Evolutionary conservation across 2,329 filamentous ascomycete species (phyloP), one percentile per base, ranked within the genome.

Genomic region (Fusarium mangiferae): DNA sequence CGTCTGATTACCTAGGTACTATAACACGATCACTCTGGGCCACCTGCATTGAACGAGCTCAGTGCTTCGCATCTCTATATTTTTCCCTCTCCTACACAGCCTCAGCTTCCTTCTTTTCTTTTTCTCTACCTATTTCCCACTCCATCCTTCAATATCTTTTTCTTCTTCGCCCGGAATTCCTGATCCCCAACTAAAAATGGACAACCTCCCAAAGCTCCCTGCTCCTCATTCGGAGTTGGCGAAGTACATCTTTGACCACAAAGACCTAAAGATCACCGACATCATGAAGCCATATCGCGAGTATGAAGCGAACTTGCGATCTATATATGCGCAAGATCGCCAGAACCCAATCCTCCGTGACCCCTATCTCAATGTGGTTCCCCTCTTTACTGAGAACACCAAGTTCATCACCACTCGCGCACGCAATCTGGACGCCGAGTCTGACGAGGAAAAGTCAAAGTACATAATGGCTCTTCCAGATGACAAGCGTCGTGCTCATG

Each of bases 391-490:
- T 58, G 82, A 87, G 22, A 83, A 87, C 66, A 90, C 91, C 59
- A 76, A 85, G 7, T 80, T 87, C 49, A 85, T 94, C 79, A 91
- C 86, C 68, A 87, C 91, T 58, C 88, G 90, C 51, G 91, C 91
- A 59, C 88, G 92, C 63, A 80, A 91, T 68, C 81, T 91, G 4
- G 84, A 83, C 4, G 68, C 80, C 5, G 92, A 94, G 81, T 85
- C 88, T 3, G 83, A 87, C 22, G 85, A 89, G 48, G 89, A 93
- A 75, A 90, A 87, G 76, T 87, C 89, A 20, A 88, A 82, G 77
- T 94, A 93, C 78, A 89, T 95, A 79, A 93, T 95, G 92, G 80
- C 88, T 11, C 86, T 95, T 35, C 85, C 88, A 0, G 82, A 88
- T 1, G 84, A 90, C 7, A 87, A 91, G 57, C 90, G 94, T 41